Evolutionary conservation across 192 early-diverging fungal genomes (phyloP), one percentile per base, ranked within the genome.

Genomic region (Allomyces macrogynus): DNA sequence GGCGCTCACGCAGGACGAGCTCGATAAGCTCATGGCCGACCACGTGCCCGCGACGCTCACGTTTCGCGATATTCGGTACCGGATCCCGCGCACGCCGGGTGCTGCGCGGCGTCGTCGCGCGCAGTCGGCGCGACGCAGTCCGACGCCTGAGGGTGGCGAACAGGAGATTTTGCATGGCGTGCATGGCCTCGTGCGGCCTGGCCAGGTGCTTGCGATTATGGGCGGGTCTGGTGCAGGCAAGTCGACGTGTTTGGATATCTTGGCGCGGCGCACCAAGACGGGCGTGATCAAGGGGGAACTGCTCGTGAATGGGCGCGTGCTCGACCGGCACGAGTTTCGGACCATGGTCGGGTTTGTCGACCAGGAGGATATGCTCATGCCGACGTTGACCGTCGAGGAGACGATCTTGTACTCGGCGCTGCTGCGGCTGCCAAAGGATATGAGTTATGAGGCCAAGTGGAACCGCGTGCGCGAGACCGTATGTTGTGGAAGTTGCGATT

Each of bases 171-270:
- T 92, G 26, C 74, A 87, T 22, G 77, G 77, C 14, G 82, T 93
- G 4, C 78, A 78, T 24, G 93, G 93, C 25, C 69, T 83, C 22
- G 89, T 89, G 8, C 74, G 79, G 20, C 86, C 92, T 0, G 93
- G 93, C 61, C 79, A 94, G 67, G 82, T 97, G 10, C 83, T 92
- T 80, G 93, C 91, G 14, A 89, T 96, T 32, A 87, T 96, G 81
- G 93, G 91, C 9, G 87, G 86, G 11, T 91, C 89, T 23, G 90
- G 90, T 4, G 93, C 93, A 0, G 93, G 93, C 12, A 67, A 67
- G 25, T 63, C 65, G n/a, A 65, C 65, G 54, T 49, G 42, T 22
- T 23, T 68, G 18, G 43, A 68, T 66, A 40, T 66, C 20, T 24
- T 67, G 26, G 80, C 80, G 3, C 67, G 70, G n/a, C 23, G 80